Base-by-base conservation (phyloP, 2,329 filamentous ascomycete genomes). In the Xylaria hypoxylon region DNA sequence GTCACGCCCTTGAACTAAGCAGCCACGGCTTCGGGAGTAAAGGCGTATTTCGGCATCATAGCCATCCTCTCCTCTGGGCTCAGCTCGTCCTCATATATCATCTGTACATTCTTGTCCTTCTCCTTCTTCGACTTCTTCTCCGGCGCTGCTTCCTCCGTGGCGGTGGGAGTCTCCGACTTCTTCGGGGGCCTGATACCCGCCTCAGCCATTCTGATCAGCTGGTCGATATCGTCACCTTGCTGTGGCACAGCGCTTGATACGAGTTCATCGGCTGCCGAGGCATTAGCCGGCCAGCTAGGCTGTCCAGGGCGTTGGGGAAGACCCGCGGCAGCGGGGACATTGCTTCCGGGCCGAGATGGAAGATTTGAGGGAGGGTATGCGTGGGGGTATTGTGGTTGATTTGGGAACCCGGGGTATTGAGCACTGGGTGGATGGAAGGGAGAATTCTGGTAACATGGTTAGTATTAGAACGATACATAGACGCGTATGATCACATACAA, bases 21-120 rank as follows among this genome's bases (percentile, higher is more conserved):
- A 55, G 69, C 69, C 3, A 40, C 58, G n/a, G 69, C 66, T 71
- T 81, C 78, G 74, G 85, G 86, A 75, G 83, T 82, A 78, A 87
- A 91, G 73, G 90, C 89, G 82, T 96, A 97, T 79, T 89, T 90
- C 68, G 91, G 84, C 81, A 96, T 82, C 76, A 83, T 81, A 31
- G 93, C 91, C 92, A 97, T 94, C 80, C 90, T 93, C 85, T 97
- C 94, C 82, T 97, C 94, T 1, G 93, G 92, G 74, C 92, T 96
- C 75, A 89, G 82, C 65, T 91, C 90, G 76, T 96, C 92, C 68
- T 89, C 89, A 81, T 96, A 97, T 33, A 97, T 84, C 86, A 97
- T 90, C 77, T 87, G 86, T 63, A 84, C 83, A 76, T 89, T 90
- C 76, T 89, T 87, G 72, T 88, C 85, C 68, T 90, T 91, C 67